Evolutionary conservation across 2,329 filamentous ascomycete species (phyloP).

Genomic region (Sporothrix luriei): DNA sequence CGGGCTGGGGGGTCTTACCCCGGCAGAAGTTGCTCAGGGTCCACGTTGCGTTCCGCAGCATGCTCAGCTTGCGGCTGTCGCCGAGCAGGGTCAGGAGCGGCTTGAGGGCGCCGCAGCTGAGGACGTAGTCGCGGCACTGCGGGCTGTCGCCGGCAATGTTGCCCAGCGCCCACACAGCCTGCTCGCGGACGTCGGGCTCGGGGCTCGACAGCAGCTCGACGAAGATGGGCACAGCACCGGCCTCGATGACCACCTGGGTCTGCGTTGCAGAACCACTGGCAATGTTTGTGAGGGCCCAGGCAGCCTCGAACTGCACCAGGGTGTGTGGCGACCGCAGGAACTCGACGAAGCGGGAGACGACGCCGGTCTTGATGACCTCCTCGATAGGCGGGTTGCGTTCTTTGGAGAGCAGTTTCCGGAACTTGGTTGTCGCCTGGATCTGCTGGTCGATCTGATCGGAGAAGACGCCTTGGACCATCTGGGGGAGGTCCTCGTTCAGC

Average conservation of each 20-base stretch:
- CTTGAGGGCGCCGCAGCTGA: constrained; percentile 86
- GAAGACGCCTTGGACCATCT: constrained; percentile 98
- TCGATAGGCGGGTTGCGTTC: constrained; percentile 99
- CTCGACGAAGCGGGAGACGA: constrained; percentile 95
- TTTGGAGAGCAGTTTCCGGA: constrained; percentile 96
- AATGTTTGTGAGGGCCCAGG: constrained; percentile 99
- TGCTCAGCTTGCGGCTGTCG: constrained; percentile 97
- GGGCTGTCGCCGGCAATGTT: constrained; percentile 99
- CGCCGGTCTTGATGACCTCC: constrained; percentile 98
- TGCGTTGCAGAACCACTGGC: constrained; percentile 95
- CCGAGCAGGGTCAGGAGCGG: constrained; percentile 87
- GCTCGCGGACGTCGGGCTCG: constrained; percentile 95
- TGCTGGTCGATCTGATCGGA: constrained; percentile 98
- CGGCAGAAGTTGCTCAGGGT: constrained; percentile 99
- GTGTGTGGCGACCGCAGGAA: constrained; percentile 98
- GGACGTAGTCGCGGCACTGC: constrained; percentile 93
- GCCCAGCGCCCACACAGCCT: constrained; percentile 96
- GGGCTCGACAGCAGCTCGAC: constrained; percentile 94
- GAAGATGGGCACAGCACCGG: constrained; percentile 96
- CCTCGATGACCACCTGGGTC: constrained; percentile 98
- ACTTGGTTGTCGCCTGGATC: constrained; percentile 97
- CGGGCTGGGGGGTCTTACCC: constrained; percentile 97
- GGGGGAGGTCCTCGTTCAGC: constrained; percentile 96
- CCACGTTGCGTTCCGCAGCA: constrained; percentile 98
- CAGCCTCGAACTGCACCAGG: constrained; percentile 97